Evolutionary conservation across 2,329 filamentous ascomycete genomes (phyloP).

Genomic region (Coleophoma cylindrospora): DNA sequence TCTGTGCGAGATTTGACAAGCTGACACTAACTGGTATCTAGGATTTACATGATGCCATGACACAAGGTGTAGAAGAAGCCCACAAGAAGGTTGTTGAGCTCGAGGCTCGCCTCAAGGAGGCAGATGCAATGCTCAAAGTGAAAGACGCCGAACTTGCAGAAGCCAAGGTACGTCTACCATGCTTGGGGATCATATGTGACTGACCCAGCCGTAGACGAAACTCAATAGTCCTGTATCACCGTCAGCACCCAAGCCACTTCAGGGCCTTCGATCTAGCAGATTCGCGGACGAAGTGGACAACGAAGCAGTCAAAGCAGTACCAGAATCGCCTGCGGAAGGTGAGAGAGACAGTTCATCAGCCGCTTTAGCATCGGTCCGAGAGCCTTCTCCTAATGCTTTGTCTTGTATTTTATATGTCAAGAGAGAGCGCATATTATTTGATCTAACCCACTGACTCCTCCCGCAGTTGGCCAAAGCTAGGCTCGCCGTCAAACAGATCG

Average conservation of each 20-base stretch:
- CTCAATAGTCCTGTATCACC: too few species aligned
- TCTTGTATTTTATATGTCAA: slow-evolving; percentile 8
- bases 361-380: slow-evolving; percentile 62
- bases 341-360: slow-evolving; percentile 57
- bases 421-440: not conserved
- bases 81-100: slow-evolving; percentile 28
- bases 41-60: slow-evolving; percentile 60
- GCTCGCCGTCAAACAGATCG: slow-evolving; percentile 29
- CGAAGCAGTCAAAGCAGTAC: slow-evolving; percentile 25
- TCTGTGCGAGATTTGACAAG: slow-evolving; percentile 40
- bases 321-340: slow-evolving; percentile 40
- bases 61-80: slow-evolving; percentile 53
- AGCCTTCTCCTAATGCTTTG: slow-evolving; percentile 20
- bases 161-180: slow-evolving; percentile 40
- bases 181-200: too few species aligned
- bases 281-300: slow-evolving; percentile 39
- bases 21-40: slow-evolving; percentile 52
- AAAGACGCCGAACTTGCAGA: slow-evolving; percentile 61
- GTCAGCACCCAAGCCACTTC: slow-evolving; percentile 27
- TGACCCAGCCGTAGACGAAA: too few species aligned
- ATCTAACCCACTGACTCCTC: slow-evolving; percentile 1
- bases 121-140: slow-evolving; percentile 22
- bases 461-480: slow-evolving; percentile 27
- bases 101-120: slow-evolving; percentile 35
- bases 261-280: slow-evolving; percentile 49